Conservation (phyloP, 257 asterid species). For the Avicennia marina region DNA sequence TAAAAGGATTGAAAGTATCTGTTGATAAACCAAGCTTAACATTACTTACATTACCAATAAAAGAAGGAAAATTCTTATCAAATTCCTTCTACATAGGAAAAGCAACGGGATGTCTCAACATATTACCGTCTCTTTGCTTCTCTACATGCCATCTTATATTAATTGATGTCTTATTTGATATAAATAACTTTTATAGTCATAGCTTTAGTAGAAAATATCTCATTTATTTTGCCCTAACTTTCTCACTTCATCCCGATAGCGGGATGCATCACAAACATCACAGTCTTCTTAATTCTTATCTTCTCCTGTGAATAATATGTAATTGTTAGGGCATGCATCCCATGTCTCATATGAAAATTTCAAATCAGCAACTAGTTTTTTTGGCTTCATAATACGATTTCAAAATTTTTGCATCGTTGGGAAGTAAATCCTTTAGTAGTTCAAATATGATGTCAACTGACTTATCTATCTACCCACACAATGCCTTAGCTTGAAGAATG, state of each 20-base stretch:
- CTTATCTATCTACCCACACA: too few species aligned
- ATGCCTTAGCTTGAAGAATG: too few species aligned
- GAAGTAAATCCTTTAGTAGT: too few species aligned
- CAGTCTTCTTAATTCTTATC: neutral
- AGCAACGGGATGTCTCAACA: neutral
- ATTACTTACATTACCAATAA: neutral
- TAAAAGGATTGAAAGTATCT: slow-evolving; percentile 16
- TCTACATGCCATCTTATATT: neutral
- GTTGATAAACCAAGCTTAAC: slow-evolving; percentile 1
- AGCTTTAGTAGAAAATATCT: too few species aligned
- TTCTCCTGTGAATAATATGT: neutral
- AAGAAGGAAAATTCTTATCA: neutral
- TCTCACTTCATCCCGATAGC: too few species aligned
- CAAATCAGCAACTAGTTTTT: neutral
- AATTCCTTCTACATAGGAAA: slow-evolving; percentile 4
- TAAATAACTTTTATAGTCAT: neutral
- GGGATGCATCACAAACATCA: neutral
- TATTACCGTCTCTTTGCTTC: neutral
- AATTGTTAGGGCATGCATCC: neutral
- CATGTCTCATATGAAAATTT: neutral
- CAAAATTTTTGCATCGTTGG: too few species aligned
- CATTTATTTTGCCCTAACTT: neutral
- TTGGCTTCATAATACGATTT: too few species aligned
- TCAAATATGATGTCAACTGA: too few species aligned
- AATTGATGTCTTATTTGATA: neutral